Evolutionary conservation across 2,329 filamentous ascomycete genomes (phyloP).

Genomic region (Fusarium luffae): DNA sequence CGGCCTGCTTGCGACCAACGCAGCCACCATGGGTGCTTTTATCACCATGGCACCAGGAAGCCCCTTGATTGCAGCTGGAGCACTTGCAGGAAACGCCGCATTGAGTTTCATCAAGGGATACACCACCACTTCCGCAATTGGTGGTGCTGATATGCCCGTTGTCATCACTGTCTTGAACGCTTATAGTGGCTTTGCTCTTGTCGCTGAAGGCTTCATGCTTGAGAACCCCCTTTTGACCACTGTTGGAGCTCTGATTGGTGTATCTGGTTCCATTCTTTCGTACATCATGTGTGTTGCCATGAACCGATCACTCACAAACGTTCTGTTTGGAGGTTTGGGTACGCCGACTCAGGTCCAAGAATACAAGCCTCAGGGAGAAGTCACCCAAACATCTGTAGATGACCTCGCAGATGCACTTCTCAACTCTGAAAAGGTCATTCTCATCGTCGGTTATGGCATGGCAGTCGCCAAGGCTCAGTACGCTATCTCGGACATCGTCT

Average conservation of each 20-base stretch:
- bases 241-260: constrained; percentile 87
- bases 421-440: constrained; percentile 85
- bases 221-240: constrained; percentile 87
- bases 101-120: constrained; percentile 88
- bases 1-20: constrained; percentile 78
- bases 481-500: constrained; percentile 84
- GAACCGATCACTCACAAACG: constrained; percentile 90
- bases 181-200: constrained; percentile 89
- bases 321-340: constrained; percentile 85
- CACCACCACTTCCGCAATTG: constrained; percentile 88
- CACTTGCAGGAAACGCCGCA: constrained; percentile 78
- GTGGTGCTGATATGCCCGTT: constrained; percentile 93
- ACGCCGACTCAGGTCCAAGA: constrained; percentile 68
- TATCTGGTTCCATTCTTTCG: constrained; percentile 88
- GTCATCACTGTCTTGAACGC: constrained; percentile 92
- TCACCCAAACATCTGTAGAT: constrained; percentile 82
- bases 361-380: constrained; percentile 81
- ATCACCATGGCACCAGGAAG: constrained; percentile 83
- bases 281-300: constrained; percentile 91
- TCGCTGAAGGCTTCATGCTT: constrained; percentile 92
- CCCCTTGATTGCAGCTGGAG: constrained; percentile 81
- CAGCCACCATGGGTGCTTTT: constrained; percentile 86
- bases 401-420: constrained; percentile 81
- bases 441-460: constrained; percentile 94
- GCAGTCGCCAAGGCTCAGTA: constrained; percentile 94